These are phyloP conservation scores for Saturnispora mendoncae DNA, from an alignment of 805 yeast species.

Conservation along the genomic window DNA sequence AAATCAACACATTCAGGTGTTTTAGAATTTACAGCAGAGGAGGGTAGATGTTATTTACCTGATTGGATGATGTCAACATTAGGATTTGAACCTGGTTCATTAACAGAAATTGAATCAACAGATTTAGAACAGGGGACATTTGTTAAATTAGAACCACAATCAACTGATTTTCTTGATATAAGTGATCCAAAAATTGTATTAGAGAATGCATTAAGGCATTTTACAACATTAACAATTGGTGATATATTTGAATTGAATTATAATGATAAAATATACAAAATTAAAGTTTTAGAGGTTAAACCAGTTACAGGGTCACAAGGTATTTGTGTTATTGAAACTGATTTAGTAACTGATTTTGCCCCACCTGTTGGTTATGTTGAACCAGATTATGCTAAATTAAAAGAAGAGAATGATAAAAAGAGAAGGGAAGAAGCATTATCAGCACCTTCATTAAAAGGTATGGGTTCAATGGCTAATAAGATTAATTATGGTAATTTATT, in stretches of 20 bases:
- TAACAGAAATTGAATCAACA: conserved; percentile 63
- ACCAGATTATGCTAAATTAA: conserved; percentile 50
- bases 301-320: conserved; percentile 61
- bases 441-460: conserved; percentile 28
- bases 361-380: conserved; percentile 98
- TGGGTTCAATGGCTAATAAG: conserved; percentile 69
- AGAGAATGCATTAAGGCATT: conserved; percentile 84
- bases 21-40: conserved; percentile 92
- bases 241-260: conserved; percentile 82
- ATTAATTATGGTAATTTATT: conserved; percentile 58
- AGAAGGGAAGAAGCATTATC: conserved; percentile 33
- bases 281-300: conserved; percentile 78
- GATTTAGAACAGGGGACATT: conserved; percentile 81
- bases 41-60: conserved; percentile 90
- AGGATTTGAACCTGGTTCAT: conserved; percentile 65
- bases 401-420: conserved; percentile 32
- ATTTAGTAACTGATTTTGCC: conserved; percentile 93
- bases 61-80: conserved; percentile 93
- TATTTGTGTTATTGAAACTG: conserved; percentile 94
- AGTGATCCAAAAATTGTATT: conserved; percentile 94
- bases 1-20: conserved; percentile 84
- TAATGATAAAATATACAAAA: conserved; percentile 68
- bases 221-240: conserved; percentile 74
- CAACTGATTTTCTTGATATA: conserved; percentile 85
- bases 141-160: conserved; percentile 92